phyloP scores from a whole-genome alignment of 2,329 filamentous ascomycete species.

The Epichloe scottii region DNA sequence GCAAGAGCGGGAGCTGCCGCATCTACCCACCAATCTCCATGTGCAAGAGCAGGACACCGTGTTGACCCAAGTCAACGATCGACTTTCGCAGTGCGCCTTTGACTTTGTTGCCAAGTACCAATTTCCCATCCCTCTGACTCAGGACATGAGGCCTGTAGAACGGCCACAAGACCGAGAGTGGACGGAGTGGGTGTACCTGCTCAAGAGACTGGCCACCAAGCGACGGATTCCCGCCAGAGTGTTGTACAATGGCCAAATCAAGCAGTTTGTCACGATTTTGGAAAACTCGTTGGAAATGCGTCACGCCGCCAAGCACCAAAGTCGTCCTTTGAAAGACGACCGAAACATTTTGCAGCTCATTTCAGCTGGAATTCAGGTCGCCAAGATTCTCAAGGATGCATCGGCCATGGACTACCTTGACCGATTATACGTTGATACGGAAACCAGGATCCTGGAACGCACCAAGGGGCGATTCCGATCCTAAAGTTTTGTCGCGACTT shows the following conservation, averaged over 20 bases:
- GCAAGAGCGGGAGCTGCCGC: slow-evolving; percentile 69
- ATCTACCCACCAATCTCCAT: slow-evolving; percentile 69
- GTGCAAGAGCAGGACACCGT: slow-evolving; percentile 78
- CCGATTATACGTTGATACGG: slow-evolving; percentile 69
- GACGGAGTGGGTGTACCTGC: slow-evolving; percentile 84
- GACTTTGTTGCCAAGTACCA: slow-evolving; percentile 87
- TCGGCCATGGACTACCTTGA: slow-evolving; percentile 74
- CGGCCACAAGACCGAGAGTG: slow-evolving; percentile 69
- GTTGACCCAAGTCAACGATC: slow-evolving; percentile 68
- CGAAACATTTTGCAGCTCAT: slow-evolving; percentile 80
- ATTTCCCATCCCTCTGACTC: slow-evolving; percentile 74
- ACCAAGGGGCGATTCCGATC: slow-evolving; percentile 24
- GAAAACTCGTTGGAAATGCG: slow-evolving; percentile 85
- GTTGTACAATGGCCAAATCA: slow-evolving; percentile 81
- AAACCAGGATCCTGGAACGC: slow-evolving; percentile 64
- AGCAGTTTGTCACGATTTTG: slow-evolving; percentile 77
- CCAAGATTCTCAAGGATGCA: slow-evolving; percentile 76
- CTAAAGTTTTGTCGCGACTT: slow-evolving; percentile 10
- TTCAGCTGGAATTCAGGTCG: slow-evolving; percentile 75
- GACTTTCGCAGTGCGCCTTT: slow-evolving; percentile 73
- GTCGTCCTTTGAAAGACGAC: slow-evolving; percentile 74
- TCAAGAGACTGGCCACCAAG: slow-evolving; percentile 78
- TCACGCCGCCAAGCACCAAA: slow-evolving; percentile 73
- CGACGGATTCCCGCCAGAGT: slow-evolving; percentile 73
- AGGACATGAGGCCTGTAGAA: slow-evolving; percentile 68